These are phyloP conservation scores for Rosa hybrid DNA, from an alignment of 331 rosid genomes.

Conservation along the genomic window DNA sequence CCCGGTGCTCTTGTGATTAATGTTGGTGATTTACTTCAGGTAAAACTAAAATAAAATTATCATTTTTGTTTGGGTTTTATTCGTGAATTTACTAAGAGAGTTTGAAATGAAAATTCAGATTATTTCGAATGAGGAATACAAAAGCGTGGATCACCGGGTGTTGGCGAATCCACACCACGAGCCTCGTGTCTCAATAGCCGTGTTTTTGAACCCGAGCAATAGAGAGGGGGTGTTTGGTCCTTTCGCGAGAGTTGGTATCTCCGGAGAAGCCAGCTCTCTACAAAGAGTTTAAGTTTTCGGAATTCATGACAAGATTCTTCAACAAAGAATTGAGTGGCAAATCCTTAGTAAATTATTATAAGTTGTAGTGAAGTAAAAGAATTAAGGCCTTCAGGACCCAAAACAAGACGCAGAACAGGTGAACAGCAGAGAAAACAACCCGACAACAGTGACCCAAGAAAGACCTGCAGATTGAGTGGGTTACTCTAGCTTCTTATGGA, in stretches of 20 bases:
- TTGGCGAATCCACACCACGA: constrained; percentile 52
- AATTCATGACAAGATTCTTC: constrained; percentile 59
- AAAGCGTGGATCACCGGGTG: constrained; percentile 73
- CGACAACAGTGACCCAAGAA: too few species aligned
- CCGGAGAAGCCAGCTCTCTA: constrained; percentile 53
- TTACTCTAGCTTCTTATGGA: too few species aligned
- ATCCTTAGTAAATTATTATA: constrained; percentile 56
- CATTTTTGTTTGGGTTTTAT: neutral
- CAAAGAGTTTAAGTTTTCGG: constrained; percentile 39
- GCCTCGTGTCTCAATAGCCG: constrained; percentile 53
- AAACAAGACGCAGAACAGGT: too few species aligned
- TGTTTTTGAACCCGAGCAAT: constrained; percentile 54
- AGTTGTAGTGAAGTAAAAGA: constrained; percentile 10
- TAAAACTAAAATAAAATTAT: neutral
- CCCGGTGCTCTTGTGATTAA: constrained; percentile 73
- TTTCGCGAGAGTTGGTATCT: constrained; percentile 60
- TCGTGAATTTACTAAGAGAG: too few species aligned
- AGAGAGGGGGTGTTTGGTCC: constrained; percentile 65
- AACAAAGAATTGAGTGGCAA: constrained; percentile 63
- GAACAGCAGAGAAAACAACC: too few species aligned
- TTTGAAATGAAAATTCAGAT: constrained; percentile 31
- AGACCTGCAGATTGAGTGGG: too few species aligned
- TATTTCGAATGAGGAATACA: constrained; percentile 60
- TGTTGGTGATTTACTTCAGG: constrained; percentile 77
- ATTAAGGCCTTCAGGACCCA: too few species aligned